Evolutionary conservation across 106 monocot genomes (phyloP), one percentile per base, ranked within the genome.

Genomic region (Dendrobium huoshanense): DNA sequence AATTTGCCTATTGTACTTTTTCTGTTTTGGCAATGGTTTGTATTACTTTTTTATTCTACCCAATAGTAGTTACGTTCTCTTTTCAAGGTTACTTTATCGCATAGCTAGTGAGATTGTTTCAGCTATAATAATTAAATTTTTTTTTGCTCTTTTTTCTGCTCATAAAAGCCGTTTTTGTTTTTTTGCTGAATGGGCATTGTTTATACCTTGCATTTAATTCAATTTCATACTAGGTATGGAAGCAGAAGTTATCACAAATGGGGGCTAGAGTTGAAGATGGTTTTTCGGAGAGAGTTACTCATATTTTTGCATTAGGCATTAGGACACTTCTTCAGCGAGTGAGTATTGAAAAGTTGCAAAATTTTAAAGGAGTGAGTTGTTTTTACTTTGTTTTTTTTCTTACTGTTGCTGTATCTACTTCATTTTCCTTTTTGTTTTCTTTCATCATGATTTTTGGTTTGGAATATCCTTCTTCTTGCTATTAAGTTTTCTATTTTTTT

Each of bases 221-320:
- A 58, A 41, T 16, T 49, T 55, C 33, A 27, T 65, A 18, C 42
- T 82, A 96, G 96, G 83, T 93, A 75, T 96, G 93, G 93, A 87
- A 87, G 48, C 85, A 87, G 41, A 96, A 90, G 81, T 82, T 96
- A 77, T 25, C 77, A 29, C 94, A 96, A 80, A 96, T 90, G 94
- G 94, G 96, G 74, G 90, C 94, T 79, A 67, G 15, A n/a, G 61
- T 92, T 80, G 91, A 88, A 75, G 81, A 90, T 44, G 80, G 27
- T 11, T 5, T 92, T 37, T 82, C 88, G 41, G 83, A 85, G 58
- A 84, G 75, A 29, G 85, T 92, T 45, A 90, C 93, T 15, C 94
- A 96, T 80, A 77, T 96, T 24, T 89, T 96, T 44, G 91, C 90
- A 25, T 37, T 81, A 47, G 78, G 88, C 64, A 83, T 84, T 55